Percentiles rank a stretch among this genome's conserved stretches.
Evolutionary conservation across 371 early-diverging fungal species (phyloP).

Genomic region (Saksenaea oblongispora): DNA sequence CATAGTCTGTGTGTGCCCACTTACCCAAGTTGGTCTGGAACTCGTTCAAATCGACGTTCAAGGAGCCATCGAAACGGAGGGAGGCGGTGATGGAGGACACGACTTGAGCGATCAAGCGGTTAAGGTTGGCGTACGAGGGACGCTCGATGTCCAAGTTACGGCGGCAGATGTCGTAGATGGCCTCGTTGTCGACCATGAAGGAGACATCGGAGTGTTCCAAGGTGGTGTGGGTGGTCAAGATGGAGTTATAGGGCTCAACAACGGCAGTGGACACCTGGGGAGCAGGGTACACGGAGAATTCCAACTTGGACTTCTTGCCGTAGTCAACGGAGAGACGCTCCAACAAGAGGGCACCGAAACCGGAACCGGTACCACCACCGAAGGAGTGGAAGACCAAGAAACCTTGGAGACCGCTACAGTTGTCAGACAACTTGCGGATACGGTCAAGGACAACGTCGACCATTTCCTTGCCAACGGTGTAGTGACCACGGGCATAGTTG

Average conservation of each 20-base stretch:
- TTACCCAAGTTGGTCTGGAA: conserved; percentile 93
- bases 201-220: conserved; percentile 97
- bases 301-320: conserved; percentile 99
- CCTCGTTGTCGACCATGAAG: conserved; percentile 95
- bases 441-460: conserved; percentile 96
- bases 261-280: conserved; percentile 98
- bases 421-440: conserved; percentile 96
- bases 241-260: conserved; percentile 99
- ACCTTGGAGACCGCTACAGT: conserved; percentile 97
- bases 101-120: conserved; percentile 97
- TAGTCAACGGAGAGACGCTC: conserved; percentile 97
- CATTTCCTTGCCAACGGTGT: conserved; percentile 98
- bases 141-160: conserved; percentile 96
- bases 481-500: conserved; percentile 99
- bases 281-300: conserved; percentile 99
- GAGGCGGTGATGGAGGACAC: conserved; percentile 99
- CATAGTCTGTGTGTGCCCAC: background rate
- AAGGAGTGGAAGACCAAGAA: conserved; percentile 99
- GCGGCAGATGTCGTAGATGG: conserved; percentile 98
- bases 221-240: conserved; percentile 94
- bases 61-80: conserved; percentile 94
- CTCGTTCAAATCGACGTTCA: conserved; percentile 95
- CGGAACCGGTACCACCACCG: conserved; percentile 99
- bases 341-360: conserved; percentile 98
- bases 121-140: conserved; percentile 95